phyloP scores from a whole-genome alignment of 2,329 filamentous ascomycete genomes.

The Sporothrix sp. region DNA sequence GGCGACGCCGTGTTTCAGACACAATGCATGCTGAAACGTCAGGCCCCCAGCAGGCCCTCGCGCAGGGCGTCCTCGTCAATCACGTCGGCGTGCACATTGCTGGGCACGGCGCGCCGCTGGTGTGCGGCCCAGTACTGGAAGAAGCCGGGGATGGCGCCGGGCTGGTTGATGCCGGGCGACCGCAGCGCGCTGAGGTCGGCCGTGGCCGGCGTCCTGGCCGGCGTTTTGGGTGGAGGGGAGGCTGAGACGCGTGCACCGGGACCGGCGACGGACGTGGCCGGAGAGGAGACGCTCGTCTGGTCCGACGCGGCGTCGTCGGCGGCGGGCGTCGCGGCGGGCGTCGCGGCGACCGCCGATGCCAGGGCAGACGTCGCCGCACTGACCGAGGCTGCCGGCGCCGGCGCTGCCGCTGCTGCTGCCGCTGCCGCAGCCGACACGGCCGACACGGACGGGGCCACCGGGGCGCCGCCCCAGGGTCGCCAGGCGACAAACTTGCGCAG shows the following conservation, averaged over 20 bases:
- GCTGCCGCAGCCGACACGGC: neutral
- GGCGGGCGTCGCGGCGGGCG: neutral
- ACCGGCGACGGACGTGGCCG: neutral
- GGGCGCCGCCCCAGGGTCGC: conserved; percentile 35
- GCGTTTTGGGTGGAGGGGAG: neutral
- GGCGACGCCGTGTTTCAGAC: too few relatives aligned
- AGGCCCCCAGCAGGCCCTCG: conserved; percentile 43
- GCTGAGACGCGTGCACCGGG: neutral
- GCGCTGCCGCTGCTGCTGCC: neutral
- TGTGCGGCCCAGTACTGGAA: conserved; percentile 43
- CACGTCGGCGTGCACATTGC: conserved; percentile 46
- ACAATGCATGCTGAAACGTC: conserved; percentile 1
- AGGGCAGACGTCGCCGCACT: neutral
- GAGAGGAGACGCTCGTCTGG: neutral
- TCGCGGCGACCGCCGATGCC: neutral
- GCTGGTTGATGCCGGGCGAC: conserved; percentile 67
- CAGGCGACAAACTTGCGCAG: conserved; percentile 24
- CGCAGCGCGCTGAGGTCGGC: conserved; percentile 33
- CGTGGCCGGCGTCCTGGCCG: conserved; percentile 17
- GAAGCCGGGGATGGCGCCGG: conserved; percentile 64
- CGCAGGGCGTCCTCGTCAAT: conserved; percentile 52
- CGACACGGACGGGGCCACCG: too few relatives aligned
- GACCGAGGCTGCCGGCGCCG: neutral
- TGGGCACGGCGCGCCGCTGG: conserved; percentile 43
- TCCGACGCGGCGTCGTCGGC: too few relatives aligned